Conservation (phyloP, 495 filamentous ascomycete species). For the Pyrenopolyporus hunteri region DNA sequence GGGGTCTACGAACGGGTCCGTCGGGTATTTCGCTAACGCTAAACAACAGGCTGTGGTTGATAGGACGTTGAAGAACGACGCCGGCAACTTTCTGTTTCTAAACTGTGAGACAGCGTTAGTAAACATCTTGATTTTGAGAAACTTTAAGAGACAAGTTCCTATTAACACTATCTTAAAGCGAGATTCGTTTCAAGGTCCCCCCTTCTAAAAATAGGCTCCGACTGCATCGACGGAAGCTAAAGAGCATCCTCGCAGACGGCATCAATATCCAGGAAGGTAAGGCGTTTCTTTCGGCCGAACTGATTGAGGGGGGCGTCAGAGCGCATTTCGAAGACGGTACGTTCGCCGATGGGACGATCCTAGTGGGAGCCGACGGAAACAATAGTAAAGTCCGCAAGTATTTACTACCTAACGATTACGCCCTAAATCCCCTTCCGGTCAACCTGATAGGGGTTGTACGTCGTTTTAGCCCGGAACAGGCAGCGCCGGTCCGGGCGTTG, state of each 20-base stretch:
- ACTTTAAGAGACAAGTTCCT: too few relatives aligned
- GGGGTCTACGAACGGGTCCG: too few relatives aligned
- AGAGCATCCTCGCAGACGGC: conserved; percentile 54
- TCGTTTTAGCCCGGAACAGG: conserved; percentile 48
- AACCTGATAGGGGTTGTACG: conserved; percentile 56
- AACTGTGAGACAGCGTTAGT: conserved; percentile 53
- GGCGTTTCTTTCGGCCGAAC: conserved; percentile 47
- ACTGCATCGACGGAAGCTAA: conserved; percentile 55
- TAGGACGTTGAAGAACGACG: conserved; percentile 44
- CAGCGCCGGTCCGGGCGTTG: conserved; percentile 51
- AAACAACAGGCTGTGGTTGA: conserved; percentile 6
- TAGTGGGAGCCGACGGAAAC: conserved; percentile 64
- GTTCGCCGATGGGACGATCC: conserved; percentile 51
- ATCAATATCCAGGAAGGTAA: conserved; percentile 60
- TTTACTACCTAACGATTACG: conserved; percentile 43
- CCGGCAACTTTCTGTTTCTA: conserved; percentile 60
- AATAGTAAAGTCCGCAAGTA: conserved; percentile 47
- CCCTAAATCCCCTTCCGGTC: conserved; percentile 54
- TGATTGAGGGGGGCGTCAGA: conserved; percentile 43
- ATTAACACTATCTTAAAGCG: conserved; percentile 30
- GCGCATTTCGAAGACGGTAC: conserved; percentile 61
- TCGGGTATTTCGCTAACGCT: not conserved
- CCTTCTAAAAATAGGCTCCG: conserved; percentile 54
- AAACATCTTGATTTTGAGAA: not conserved
- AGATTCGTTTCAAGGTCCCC: conserved; percentile 54